These are phyloP conservation scores for Ceratobasidium sp. DNA, from an alignment of 1,284 basidiomycete genomes.

Conservation along the genomic window DNA sequence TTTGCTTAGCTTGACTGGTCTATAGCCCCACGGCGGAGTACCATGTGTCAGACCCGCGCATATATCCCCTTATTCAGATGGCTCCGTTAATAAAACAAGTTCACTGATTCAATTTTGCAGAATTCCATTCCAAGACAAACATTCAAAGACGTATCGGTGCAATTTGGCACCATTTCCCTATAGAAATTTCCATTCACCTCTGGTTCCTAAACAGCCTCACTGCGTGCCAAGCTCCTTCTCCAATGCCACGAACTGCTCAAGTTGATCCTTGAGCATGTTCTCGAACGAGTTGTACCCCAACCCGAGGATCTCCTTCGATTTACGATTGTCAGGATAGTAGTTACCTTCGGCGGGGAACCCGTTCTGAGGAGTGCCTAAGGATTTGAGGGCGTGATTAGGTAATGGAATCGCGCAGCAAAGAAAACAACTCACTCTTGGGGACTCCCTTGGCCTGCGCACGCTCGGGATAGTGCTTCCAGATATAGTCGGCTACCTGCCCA, in stretches of 20 bases:
- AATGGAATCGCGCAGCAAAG: background rate
- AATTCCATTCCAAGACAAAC: too few species aligned
- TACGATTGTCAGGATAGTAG: constrained; percentile 45
- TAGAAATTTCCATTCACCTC: too few species aligned
- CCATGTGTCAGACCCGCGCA: too few species aligned
- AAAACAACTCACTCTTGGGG: constrained; percentile 32
- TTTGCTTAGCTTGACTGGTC: too few species aligned
- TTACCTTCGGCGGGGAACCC: constrained; percentile 36
- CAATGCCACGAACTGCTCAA: constrained; percentile 40
- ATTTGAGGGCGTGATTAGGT: background rate
- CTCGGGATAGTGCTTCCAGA: constrained; percentile 48
- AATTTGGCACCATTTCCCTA: too few species aligned
- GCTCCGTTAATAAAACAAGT: too few species aligned
- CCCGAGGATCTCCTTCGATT: constrained; percentile 45
- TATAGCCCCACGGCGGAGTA: too few species aligned
- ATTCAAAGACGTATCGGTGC: too few species aligned
- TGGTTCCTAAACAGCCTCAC: too few species aligned
- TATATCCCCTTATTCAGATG: too few species aligned
- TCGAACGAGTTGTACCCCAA: constrained; percentile 47
- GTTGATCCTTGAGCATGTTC: constrained; percentile 41
- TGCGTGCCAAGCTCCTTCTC: constrained; percentile 35
- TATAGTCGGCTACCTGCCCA: constrained; percentile 35
- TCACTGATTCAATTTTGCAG: too few species aligned
- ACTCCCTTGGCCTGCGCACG: constrained; percentile 44
- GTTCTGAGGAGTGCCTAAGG: constrained; percentile 17